Base-by-base conservation (phyloP, 495 filamentous ascomycete species). In the Articulospora tetracladia region DNA sequence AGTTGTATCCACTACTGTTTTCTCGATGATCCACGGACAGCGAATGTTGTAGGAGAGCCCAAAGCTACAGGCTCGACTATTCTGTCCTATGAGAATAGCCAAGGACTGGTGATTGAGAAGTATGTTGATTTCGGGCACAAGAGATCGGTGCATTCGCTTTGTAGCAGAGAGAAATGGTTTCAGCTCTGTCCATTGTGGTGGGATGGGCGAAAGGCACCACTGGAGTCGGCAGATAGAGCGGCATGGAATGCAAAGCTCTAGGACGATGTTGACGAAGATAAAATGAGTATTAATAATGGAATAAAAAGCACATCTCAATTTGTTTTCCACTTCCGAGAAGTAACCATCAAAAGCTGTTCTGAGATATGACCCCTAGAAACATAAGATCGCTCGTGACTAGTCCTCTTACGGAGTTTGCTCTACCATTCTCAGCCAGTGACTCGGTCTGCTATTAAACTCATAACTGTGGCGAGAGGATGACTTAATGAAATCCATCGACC, bases 1-100 rank as follows among this genome's bases (percentile, higher is more conserved):
- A 81, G 79, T 64, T 72, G 83, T 68, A 88, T 89, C 72, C 86
- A 89, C 67, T 89, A 86, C 67, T 75, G 83, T 59, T 89, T 85
- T 72, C 74, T 89, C 39, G 86, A 89, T 69, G 86, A 89, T 60
- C 82, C 84, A 61, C 81, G 86, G 27, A 89, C 86, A 2, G 72
- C 67, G 58, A 69, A 74, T 55, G 81, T 85, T 1, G 84, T 89
- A 1, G 86, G 86, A 27, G 86, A 89, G 76, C 86, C 86, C 52
- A 82, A 81, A 67, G 80, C 79, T 28, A 84, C 79, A 11, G 82
- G 80, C 57, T 72, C 69, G 25, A 83, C 77, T 3, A 83, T 89
- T 19, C 74, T 89, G 46, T 80, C 80, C 44, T 88, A 88, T 69
- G 86, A 89, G 61, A 79, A 84, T 57, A 77, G 83, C 27, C 82